Conservation (phyloP, 1,284 basidiomycete species). For the Anthracocystis panici-leucophaei region DNA sequence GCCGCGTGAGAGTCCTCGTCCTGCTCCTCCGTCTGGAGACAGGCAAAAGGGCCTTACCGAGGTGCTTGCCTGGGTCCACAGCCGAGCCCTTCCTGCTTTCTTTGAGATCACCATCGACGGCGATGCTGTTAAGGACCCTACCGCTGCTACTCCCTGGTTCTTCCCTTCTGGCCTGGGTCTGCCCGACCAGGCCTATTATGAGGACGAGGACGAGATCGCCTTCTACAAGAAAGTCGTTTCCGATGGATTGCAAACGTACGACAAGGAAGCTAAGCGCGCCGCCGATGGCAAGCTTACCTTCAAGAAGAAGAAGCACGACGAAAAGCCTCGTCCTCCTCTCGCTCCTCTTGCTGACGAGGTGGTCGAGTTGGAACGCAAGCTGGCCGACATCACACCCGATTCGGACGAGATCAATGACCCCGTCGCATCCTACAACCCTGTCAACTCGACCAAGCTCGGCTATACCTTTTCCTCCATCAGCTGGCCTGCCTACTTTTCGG, state of each 20-base stretch:
- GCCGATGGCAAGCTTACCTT: neutral
- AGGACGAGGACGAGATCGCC: conserved; percentile 79
- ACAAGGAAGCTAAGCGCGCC: conserved; percentile 69
- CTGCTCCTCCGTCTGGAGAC: conserved; percentile 52
- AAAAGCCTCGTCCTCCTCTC: conserved; percentile 72
- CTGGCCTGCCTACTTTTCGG: conserved; percentile 84
- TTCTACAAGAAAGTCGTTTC: conserved; percentile 81
- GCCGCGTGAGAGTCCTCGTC: conserved; percentile 44
- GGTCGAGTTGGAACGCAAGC: conserved; percentile 81
- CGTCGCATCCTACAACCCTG: conserved; percentile 87
- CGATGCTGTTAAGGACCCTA: conserved; percentile 88
- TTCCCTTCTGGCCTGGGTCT: conserved; percentile 85
- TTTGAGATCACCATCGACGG: conserved; percentile 86
- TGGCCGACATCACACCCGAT: conserved; percentile 80
- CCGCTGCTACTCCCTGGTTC: conserved; percentile 86
- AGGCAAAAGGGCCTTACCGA: conserved; percentile 77
- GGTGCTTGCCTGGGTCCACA: conserved; percentile 86
- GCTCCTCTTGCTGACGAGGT: conserved; percentile 78
- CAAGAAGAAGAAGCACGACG: conserved; percentile 71
- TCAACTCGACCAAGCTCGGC: conserved; percentile 76
- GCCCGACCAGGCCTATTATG: conserved; percentile 94
- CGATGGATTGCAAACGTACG: conserved; percentile 77
- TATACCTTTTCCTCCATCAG: conserved; percentile 78
- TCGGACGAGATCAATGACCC: conserved; percentile 79
- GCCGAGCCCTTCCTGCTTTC: conserved; percentile 76